These are phyloP conservation scores for Daldinia bambusicola DNA, from an alignment of 495 filamentous ascomycete genomes.

Conservation along the genomic window DNA sequence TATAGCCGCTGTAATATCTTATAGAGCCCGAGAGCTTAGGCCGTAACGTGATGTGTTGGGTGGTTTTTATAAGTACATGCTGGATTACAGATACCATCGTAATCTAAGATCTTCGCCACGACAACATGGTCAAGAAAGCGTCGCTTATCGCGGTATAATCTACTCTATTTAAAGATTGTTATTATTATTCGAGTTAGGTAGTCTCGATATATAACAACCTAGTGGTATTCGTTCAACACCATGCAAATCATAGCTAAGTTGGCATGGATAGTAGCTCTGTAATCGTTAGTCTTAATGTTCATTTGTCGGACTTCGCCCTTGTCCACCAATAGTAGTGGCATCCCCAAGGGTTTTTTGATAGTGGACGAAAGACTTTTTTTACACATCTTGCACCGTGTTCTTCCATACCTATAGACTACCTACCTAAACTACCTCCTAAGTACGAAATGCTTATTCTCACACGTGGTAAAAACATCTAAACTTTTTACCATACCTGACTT, in stretches of 20 bases:
- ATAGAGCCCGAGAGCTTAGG: not conserved
- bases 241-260: constrained; percentile 3
- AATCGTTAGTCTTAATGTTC: not conserved
- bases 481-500: not conserved
- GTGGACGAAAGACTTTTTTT: constrained; percentile 4
- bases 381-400: not conserved
- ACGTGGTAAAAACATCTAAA: not conserved
- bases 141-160: constrained; percentile 34
- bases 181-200: not conserved
- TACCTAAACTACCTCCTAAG: no score
- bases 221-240: not conserved
- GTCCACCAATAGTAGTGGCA: not conserved
- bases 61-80: constrained; percentile 25
- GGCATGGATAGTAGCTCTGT: not conserved
- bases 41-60: constrained; percentile 37
- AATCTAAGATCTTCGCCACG: constrained; percentile 32
- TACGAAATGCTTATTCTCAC: not conserved
- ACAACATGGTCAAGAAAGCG: constrained; percentile 24
- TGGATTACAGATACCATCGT: constrained; percentile 16
- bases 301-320: constrained; percentile 1
- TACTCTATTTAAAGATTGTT: not conserved
- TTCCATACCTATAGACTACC: no score
- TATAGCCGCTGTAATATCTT: not conserved
- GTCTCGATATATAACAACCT: not conserved
- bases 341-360: not conserved